Conservation (phyloP, 2,329 filamentous ascomycete species). For the Botrytis fabae region DNA sequence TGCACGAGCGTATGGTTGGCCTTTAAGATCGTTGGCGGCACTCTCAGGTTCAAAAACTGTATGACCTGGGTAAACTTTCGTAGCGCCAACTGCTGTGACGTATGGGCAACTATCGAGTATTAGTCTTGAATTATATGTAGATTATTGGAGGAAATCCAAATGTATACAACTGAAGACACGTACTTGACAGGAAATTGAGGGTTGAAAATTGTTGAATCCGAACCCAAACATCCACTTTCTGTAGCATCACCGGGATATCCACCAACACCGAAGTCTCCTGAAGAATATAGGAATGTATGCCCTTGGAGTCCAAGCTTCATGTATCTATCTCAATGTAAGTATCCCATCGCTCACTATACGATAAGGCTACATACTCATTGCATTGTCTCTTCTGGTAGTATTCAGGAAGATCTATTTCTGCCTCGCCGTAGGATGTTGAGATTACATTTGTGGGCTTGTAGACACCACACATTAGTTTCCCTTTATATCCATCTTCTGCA, state of each 20-base stretch:
- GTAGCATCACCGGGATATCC: slow-evolving; percentile 39
- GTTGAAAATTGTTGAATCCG: slow-evolving; percentile 52
- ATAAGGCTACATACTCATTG: slow-evolving; percentile 41
- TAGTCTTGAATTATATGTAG: neutral
- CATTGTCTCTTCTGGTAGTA: slow-evolving; percentile 55
- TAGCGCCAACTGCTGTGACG: slow-evolving; percentile 54
- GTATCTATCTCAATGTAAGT: slow-evolving; percentile 30
- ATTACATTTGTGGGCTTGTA: slow-evolving; percentile 46
- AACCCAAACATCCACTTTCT: slow-evolving; percentile 40
- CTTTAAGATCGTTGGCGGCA: slow-evolving; percentile 39
- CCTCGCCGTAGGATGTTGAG: slow-evolving; percentile 54
- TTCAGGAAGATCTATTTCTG: slow-evolving; percentile 53
- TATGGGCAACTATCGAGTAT: slow-evolving; percentile 45
- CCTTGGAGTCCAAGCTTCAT: slow-evolving; percentile 53
- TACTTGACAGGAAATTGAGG: slow-evolving; percentile 42
- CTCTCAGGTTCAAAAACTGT: slow-evolving; percentile 43
- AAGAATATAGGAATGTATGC: slow-evolving; percentile 48
- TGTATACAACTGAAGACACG: neutral
- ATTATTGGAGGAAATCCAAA: too few relatives aligned
- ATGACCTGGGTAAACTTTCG: slow-evolving; percentile 46
- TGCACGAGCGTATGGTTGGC: slow-evolving; percentile 46
- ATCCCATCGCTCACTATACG: neutral
- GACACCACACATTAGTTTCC: slow-evolving; percentile 48
- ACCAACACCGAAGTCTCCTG: slow-evolving; percentile 49
- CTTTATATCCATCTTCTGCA: slow-evolving; percentile 51